Evolutionary conservation across 495 filamentous ascomycete species (phyloP), one percentile per base, ranked within the genome.

Genomic region (Trichocladium antarcticum): DNA sequence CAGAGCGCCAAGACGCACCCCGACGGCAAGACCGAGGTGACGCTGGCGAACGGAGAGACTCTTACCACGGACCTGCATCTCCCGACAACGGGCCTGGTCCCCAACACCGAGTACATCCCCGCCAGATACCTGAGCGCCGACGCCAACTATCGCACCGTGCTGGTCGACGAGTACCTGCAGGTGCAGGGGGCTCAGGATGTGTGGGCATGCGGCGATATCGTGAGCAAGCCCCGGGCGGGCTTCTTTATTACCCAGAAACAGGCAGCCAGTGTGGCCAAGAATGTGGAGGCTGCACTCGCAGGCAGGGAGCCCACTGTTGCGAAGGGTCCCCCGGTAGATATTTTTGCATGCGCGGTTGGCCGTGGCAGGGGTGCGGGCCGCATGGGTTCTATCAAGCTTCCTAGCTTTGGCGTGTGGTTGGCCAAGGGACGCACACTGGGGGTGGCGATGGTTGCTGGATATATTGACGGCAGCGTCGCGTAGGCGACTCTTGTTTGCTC

Each of bases 81-180:
- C 42, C 74, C 82, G 3, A 79, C 79, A 2, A 77, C 71, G 44
- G 82, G 82, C 17, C 66, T 74, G 10, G 37, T 70, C 0, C 77
- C 82, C 37, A 85, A 85, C 68, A 77, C 74, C 38, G 68, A 67
- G 15, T 85, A 76, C 63, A 57, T 85, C 16, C 68, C 76, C 5
- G 55, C 60, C 9, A 51, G 66, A 20, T 61, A 77, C 38, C 69
- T 83, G 27, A 39, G 19, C 41, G 12, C 34, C 4, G 71, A 74
- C 31, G 47, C 16, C 0, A 29, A 60, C 9, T 52, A 61, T 21
- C 75, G 73, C 28, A 79, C 71, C 62, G 73, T 84, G 51, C 49
- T 61, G 29, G 74, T 82, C 14, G 73, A 83, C 51, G 70, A 74
- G 22, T 68, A 74, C 56, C 64, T 83, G 50, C 72, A 65, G 6